Base-by-base conservation (phyloP, 108 stramenopile species). In the Stephanodiscus triporus region DNA sequence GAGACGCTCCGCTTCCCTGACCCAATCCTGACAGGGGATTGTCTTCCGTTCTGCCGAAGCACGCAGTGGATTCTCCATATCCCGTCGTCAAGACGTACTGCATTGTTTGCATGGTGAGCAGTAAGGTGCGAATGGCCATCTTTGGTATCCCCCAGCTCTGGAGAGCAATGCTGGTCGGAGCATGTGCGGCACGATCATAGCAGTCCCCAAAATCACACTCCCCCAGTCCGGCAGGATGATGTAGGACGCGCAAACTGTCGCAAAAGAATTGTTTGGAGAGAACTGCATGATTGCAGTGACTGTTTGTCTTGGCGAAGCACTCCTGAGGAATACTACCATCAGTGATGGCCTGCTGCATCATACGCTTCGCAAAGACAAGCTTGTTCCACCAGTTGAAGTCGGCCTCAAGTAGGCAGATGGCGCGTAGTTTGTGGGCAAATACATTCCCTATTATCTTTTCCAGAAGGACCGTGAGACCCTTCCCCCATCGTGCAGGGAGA, bases 351-450 rank as follows among this genome's bases (percentile, higher is more conserved):
- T 40, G 7, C 6, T 38, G 6, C 64, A 75, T 75, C 73, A 75
- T 75, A 49, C 64, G 24, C 6, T 62, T 57, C 7, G 73, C 73
- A 49, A 57, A 75, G 1, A 58, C 58, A 0, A 75, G 9, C 37
- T 66, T 75, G 30, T 58, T n/a, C 58, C 55, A 54, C 67, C 67
- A 77, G 22, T 77, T 77, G 61, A 77, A 77, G 56, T 77, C 76
- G 16, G 61, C 76, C 34, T 77, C 69, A 4, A 78, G 49, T 0
- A 78, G 43, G 27, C 69, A 70, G 0, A 78, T 78, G 20, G 69
- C 77, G 6, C 63, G 38, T 2, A 78, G 45, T 26, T 71, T 72
- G 30, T 79, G 51, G 8, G 72, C 22, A 17, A 54, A 67, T 0
- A 61, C 59, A 11, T 49, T 72, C 4, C 78, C 78, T 23, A 72